These are phyloP conservation scores for Raffaelea arxii DNA, from an alignment of 2,329 filamentous ascomycete genomes.

Conservation along the genomic window DNA sequence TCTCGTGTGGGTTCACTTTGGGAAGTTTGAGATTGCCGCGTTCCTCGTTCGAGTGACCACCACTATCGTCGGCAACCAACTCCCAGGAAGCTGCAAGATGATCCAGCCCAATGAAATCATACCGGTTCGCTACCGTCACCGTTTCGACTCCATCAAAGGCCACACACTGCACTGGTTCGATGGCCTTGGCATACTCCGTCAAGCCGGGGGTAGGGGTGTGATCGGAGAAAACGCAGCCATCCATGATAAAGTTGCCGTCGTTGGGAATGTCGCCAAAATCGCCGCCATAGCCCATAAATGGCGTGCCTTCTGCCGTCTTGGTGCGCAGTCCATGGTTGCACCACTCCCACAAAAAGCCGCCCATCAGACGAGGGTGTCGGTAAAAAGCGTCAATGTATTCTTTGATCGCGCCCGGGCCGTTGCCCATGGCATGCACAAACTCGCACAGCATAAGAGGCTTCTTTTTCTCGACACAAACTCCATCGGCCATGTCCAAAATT, in stretches of 20 bases:
- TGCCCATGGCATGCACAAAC: constrained; percentile 60
- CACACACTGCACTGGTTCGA: constrained; percentile 43
- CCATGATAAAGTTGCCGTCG: constrained; percentile 53
- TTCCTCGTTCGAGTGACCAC: constrained; percentile 32
- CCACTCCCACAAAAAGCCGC: constrained; percentile 61
- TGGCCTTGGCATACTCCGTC: constrained; percentile 46
- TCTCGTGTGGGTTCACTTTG: background rate
- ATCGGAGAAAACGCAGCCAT: constrained; percentile 43
- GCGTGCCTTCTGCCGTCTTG: constrained; percentile 28
- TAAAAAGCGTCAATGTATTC: constrained; percentile 59
- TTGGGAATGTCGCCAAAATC: constrained; percentile 54
- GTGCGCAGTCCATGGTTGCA: constrained; percentile 49
- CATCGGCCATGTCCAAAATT: constrained; percentile 32
- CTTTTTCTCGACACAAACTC: constrained; percentile 30
- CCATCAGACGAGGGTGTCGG: constrained; percentile 50
- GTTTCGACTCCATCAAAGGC: constrained; percentile 16
- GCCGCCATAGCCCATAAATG: constrained; percentile 50
- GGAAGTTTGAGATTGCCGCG: constrained; percentile 13
- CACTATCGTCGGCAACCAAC: too few species aligned
- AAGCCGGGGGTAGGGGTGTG: constrained; percentile 49
- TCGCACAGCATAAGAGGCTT: constrained; percentile 53
- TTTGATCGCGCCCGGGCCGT: constrained; percentile 59
- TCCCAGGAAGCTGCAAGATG: constrained; percentile 32
- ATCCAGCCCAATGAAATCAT: constrained; percentile 36
- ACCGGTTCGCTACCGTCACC: constrained; percentile 32